Evolutionary conservation across 768 basidiomycete species (phyloP).

Genomic region (Hortiboletus campestris): DNA sequence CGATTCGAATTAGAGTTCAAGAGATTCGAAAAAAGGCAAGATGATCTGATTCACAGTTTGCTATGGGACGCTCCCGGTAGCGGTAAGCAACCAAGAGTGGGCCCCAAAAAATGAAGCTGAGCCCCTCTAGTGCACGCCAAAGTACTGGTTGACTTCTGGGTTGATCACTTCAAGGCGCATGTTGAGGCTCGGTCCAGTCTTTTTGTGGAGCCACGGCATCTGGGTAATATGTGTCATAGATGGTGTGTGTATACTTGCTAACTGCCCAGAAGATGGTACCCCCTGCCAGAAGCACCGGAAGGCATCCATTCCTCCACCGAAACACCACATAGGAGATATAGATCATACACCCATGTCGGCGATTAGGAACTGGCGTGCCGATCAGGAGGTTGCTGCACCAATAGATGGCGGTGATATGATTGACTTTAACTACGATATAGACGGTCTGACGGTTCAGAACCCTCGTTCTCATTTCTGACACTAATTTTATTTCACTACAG

Average conservation of each 20-base stretch:
- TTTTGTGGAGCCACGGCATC: constrained; percentile 1
- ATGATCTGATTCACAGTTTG: constrained; percentile 55
- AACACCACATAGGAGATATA: background rate
- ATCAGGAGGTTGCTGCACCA: constrained; percentile 6
- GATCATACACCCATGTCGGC: background rate
- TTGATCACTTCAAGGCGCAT: constrained; percentile 66
- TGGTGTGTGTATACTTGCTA: background rate
- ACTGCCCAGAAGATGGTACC: constrained; percentile 32
- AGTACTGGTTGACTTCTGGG: constrained; percentile 72
- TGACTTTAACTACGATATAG: constrained; percentile 25
- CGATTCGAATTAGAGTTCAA: constrained; percentile 52
- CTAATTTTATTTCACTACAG: constrained; percentile 19
- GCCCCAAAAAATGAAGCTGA: constrained; percentile 4
- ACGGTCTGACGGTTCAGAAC: constrained; percentile 15
- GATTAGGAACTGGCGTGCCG: constrained; percentile 13
- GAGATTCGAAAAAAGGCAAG: constrained; percentile 53
- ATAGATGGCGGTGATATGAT: constrained; percentile 12
- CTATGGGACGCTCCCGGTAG: constrained; percentile 65
- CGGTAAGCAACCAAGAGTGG: constrained; percentile 42
- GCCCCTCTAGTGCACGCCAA: constrained; percentile 56
- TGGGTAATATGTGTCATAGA: constrained; percentile 11
- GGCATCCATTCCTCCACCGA: constrained; percentile 18
- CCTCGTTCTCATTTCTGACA: background rate
- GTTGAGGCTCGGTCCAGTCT: constrained; percentile 56
- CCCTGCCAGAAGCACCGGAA: constrained; percentile 51